These are phyloP conservation scores for Setomelanomma holmii DNA, from an alignment of 2,329 filamentous ascomycete species.

Conservation along the genomic window DNA sequence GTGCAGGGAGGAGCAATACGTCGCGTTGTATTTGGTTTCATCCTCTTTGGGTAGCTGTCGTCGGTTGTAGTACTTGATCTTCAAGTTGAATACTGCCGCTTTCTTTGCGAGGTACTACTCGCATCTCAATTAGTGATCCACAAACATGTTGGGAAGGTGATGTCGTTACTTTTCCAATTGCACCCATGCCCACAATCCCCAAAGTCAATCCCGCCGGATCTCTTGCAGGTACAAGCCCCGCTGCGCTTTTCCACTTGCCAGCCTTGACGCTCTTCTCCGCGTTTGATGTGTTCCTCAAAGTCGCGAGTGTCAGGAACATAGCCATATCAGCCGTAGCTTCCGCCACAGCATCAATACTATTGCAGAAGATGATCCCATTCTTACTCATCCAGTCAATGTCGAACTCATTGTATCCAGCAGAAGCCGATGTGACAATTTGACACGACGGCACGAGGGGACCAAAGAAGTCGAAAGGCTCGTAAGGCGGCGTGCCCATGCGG, in stretches of 20 bases:
- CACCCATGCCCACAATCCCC: constrained; percentile 56
- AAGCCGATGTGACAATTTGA: too few relatives aligned
- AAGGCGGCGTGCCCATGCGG: too few relatives aligned
- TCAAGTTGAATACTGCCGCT: not conserved
- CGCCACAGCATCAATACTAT: not conserved
- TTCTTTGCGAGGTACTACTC: constrained; percentile 3
- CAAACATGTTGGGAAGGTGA: too few relatives aligned
- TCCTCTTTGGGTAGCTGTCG: not conserved
- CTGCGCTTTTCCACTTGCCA: too few relatives aligned
- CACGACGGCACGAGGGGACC: too few relatives aligned
- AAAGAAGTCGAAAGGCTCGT: too few relatives aligned
- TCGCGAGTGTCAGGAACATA: not conserved
- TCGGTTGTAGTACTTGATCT: not conserved
- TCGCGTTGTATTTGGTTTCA: not conserved
- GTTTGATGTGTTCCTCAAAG: not conserved
- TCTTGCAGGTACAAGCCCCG: too few relatives aligned
- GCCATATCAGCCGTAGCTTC: not conserved
- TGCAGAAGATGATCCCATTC: too few relatives aligned
- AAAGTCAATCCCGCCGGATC: not conserved
- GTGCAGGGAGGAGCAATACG: not conserved
- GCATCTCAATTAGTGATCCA: too few relatives aligned
- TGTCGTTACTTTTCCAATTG: too few relatives aligned
- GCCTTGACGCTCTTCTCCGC: not conserved
- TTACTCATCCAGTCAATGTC: too few relatives aligned
- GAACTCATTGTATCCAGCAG: too few relatives aligned